Evolutionary conservation across 192 early-diverging fungal species (phyloP).

Genomic region (Backusella tuberculispora): DNA sequence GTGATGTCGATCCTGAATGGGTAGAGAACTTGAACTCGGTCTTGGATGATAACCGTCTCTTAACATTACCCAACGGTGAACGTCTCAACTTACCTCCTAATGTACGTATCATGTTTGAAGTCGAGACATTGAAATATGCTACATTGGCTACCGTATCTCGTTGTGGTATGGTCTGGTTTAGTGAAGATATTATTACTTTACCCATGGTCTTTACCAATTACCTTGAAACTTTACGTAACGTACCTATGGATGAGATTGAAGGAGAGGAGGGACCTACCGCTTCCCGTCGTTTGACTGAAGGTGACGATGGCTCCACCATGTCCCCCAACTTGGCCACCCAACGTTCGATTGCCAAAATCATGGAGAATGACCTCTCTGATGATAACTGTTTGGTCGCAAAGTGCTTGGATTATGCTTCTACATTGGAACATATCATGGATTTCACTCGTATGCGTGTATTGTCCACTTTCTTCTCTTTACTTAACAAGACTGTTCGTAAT

Average conservation of each 20-base stretch:
- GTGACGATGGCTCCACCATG: slow-evolving; percentile 50
- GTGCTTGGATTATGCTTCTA: slow-evolving; percentile 67
- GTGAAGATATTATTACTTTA: slow-evolving; percentile 82
- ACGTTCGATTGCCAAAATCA: slow-evolving; percentile 70
- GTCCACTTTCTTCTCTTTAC: slow-evolving; percentile 85
- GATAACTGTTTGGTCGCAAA: slow-evolving; percentile 74
- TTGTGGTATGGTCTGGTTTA: slow-evolving; percentile 99
- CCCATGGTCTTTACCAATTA: slow-evolving; percentile 85
- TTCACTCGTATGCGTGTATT: slow-evolving; percentile 87
- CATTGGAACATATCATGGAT: slow-evolving; percentile 97
- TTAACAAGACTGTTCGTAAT: slow-evolving; percentile 84
- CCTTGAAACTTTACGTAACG: slow-evolving; percentile 72
- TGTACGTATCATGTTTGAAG: slow-evolving; percentile 99
- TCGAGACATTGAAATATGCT: slow-evolving; percentile 97
- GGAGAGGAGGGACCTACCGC: slow-evolving; percentile 55
- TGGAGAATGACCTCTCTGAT: slow-evolving; percentile 70
- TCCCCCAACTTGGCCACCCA: slow-evolving; percentile 73
- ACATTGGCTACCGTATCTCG: slow-evolving; percentile 98
- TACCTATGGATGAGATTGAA: slow-evolving; percentile 81
- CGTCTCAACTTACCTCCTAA: slow-evolving; percentile 92
- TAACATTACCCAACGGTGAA: slow-evolving; percentile 99
- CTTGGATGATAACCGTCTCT: slow-evolving; percentile 95
- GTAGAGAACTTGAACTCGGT: slow-evolving; percentile 98
- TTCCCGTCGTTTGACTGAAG: slow-evolving; percentile 44
- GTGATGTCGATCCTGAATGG: slow-evolving; percentile 99